Conservation (phyloP, 495 filamentous ascomycete species). For the Penicillium malachiteum region DNA sequence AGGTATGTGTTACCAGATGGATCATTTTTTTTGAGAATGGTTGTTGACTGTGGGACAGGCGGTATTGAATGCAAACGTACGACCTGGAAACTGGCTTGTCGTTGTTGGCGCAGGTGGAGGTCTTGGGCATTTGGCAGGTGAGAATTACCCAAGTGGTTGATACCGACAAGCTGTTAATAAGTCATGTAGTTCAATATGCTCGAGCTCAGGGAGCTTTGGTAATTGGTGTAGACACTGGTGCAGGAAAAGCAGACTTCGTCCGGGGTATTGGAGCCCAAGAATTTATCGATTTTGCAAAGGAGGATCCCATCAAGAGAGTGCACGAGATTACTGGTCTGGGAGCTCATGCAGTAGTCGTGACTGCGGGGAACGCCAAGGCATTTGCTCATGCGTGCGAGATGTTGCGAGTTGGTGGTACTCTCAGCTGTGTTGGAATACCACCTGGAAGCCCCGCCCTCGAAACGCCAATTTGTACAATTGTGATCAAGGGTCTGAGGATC, state of each 20-base stretch:
- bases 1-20: slow-evolving; percentile 13
- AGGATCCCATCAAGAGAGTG: slow-evolving; percentile 37
- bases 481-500: slow-evolving; percentile 49
- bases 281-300: slow-evolving; percentile 45
- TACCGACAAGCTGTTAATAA: background rate
- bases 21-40: background rate
- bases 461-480: slow-evolving; percentile 46
- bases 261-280: slow-evolving; percentile 38
- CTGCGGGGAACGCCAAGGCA: slow-evolving; percentile 44
- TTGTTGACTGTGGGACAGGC: slow-evolving; percentile 22
- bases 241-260: slow-evolving; percentile 44
- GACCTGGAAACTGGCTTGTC: slow-evolving; percentile 44
- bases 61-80: slow-evolving; percentile 40
- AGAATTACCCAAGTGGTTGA: background rate
- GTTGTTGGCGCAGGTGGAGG: slow-evolving; percentile 53
- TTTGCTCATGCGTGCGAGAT: slow-evolving; percentile 51
- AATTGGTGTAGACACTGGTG: slow-evolving; percentile 45
- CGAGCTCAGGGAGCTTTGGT: slow-evolving; percentile 44
- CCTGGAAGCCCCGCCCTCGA: slow-evolving; percentile 42
- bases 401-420: slow-evolving; percentile 48
- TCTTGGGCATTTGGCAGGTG: slow-evolving; percentile 47
- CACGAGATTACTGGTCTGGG: slow-evolving; percentile 44
- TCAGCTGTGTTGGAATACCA: slow-evolving; percentile 52
- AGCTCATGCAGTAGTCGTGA: slow-evolving; percentile 44
- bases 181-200: slow-evolving; percentile 45